Evolutionary conservation across 768 basidiomycete species (phyloP).

Genomic region (Hydnum rufescens): DNA sequence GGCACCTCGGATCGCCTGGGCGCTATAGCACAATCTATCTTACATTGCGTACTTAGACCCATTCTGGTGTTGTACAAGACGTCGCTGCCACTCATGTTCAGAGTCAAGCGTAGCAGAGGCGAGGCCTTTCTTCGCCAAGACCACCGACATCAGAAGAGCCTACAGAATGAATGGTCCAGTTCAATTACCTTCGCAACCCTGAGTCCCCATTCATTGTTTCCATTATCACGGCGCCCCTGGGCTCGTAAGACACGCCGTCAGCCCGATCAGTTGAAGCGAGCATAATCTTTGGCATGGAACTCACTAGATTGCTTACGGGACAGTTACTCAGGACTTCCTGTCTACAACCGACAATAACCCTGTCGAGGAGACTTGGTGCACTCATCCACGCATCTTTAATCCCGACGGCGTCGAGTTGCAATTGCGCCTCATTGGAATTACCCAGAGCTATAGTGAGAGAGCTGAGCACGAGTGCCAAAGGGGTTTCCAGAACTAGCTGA

Average conservation of each 20-base stretch:
- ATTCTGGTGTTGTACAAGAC: constrained; percentile 80
- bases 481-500: constrained; percentile 41
- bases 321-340: constrained; percentile 89
- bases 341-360: constrained; percentile 80
- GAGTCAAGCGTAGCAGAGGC: constrained; percentile 94
- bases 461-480: constrained; percentile 80
- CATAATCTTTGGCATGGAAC: background rate
- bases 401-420: constrained; percentile 82
- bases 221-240: constrained; percentile 92
- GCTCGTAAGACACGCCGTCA: constrained; percentile 98
- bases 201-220: constrained; percentile 81
- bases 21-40: constrained; percentile 12
- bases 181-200: constrained; percentile 70
- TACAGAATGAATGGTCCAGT: no score
- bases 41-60: constrained; percentile 90
- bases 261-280: constrained; percentile 67
- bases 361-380: constrained; percentile 59
- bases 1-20: background rate
- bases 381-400: constrained; percentile 88
- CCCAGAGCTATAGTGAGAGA: constrained; percentile 93
- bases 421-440: constrained; percentile 91
- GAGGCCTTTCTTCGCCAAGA: constrained; percentile 69
- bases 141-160: constrained; percentile 4
- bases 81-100: constrained; percentile 78
- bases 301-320: constrained; percentile 33